A percentile compares a stretch with the other conserved stretches of the same genome.
phyloP scores from a whole-genome alignment of 148 eudicot genomes.

The Cornus florida region DNA sequence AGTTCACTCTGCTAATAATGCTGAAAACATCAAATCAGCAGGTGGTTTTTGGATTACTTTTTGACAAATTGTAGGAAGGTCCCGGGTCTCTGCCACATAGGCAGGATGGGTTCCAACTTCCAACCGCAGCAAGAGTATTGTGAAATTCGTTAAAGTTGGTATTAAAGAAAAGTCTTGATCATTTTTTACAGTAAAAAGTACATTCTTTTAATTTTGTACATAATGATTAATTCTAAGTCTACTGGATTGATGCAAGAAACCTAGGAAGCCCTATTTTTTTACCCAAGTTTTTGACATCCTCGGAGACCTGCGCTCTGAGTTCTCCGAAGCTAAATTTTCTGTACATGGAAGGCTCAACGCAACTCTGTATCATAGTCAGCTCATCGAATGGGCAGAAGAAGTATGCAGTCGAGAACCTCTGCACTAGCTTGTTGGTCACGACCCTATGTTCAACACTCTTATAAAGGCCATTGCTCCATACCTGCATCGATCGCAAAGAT shows the following conservation, averaged over 20 bases:
- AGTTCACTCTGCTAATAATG: background rate
- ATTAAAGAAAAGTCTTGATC: no score
- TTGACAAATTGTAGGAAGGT: background rate
- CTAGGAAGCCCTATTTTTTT: slow-evolving; percentile 75
- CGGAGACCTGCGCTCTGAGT: slow-evolving; percentile 67
- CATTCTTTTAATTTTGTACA: no score
- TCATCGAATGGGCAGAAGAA: slow-evolving; percentile 84
- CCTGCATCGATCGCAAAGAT: slow-evolving; percentile 37
- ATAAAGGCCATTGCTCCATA: slow-evolving; percentile 88
- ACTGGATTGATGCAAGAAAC: slow-evolving; percentile 31
- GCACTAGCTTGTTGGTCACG: slow-evolving; percentile 47
- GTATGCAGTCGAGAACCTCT: slow-evolving; percentile 86
- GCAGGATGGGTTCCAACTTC: no score
- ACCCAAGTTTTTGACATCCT: slow-evolving; percentile 67
- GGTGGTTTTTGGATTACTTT: background rate
- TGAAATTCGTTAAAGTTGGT: no score
- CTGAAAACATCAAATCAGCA: slow-evolving; percentile 8
- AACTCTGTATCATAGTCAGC: slow-evolving; percentile 49
- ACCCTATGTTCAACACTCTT: slow-evolving; percentile 90
- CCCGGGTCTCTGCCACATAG: no score
- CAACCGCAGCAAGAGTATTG: no score
- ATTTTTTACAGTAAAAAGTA: no score
- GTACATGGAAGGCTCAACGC: slow-evolving; percentile 49
- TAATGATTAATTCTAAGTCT: no score
- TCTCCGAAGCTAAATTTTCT: slow-evolving; percentile 69